A percentile compares a stretch with the other conserved stretches of the same genome.
Conservation (phyloP, 768 basidiomycete species). For the Lentinula aciculospora region DNA sequence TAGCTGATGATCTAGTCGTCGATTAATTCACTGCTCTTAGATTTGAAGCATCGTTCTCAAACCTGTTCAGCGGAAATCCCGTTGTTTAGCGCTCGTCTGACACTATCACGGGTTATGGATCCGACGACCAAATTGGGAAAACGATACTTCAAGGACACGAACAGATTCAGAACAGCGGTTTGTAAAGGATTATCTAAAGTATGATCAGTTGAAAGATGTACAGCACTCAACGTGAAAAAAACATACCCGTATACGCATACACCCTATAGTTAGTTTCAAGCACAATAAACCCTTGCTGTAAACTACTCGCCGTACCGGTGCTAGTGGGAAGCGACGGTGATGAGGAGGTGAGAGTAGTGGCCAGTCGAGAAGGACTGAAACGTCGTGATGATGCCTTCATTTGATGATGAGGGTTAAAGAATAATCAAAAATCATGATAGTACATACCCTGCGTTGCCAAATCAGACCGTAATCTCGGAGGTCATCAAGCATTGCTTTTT, state of each 20-base stretch:
- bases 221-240: conserved; percentile 17
- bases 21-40: conserved; percentile 12
- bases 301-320: conserved; percentile 47
- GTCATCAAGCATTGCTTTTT: conserved; percentile 86
- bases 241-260: conserved; percentile 91
- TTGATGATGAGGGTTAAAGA: conserved; percentile 19
- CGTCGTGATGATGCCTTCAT: conserved; percentile 62
- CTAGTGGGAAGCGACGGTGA: conserved; percentile 73
- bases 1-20: conserved; percentile 68
- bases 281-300: conserved; percentile 86
- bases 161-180: conserved; percentile 95
- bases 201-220: conserved; percentile 14
- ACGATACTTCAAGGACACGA: conserved; percentile 86
- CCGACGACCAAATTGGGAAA: conserved; percentile 98
- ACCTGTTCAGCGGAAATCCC: conserved; percentile 98
- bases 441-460: conserved; percentile 76
- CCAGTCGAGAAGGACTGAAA: conserved; percentile 91
- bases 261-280: conserved; percentile 99
- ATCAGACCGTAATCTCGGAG: conserved; percentile 92
- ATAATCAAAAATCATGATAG: conserved; percentile 13
- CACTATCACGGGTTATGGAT: conserved; percentile 90
- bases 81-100: conserved; percentile 88
- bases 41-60: conserved; percentile 18
- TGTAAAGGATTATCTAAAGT: conserved; percentile 86
- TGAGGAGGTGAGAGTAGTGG: conserved; percentile 88